Evolutionary conservation across 306 rosid genomes (phyloP), one percentile per base, ranked within the genome.

Genomic region (Quercus wislizeni): DNA sequence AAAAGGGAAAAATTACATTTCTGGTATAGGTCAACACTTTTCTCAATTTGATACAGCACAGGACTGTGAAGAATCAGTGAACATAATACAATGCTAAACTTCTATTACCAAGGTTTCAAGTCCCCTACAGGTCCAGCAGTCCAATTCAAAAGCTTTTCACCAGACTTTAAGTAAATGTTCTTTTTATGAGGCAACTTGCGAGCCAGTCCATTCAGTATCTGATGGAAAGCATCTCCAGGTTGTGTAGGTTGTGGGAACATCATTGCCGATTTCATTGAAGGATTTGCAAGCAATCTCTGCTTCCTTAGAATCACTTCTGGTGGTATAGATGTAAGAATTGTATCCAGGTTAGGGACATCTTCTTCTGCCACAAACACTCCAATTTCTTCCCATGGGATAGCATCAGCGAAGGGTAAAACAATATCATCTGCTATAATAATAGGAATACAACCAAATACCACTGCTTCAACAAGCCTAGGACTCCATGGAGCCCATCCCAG

Each of bases 401-500:
- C 99, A 78, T 95, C 99, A 2, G 99, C 99, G 71, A 95, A 95
- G 19, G 99, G 99, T 8, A 95, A 88, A 76, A 95, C 98, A 71
- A 95, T 95, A 70, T 95, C 99, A 7, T 95, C 99, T 4, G 99
- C 99, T 70, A 95, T 92, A 73, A 95, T 95, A 2, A 95, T 93
- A 9, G 99, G 99, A 65, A 95, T 95, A 93, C 99, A 95, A 49
- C 99, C 98, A 30, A 95, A 95, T 76, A 95, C 84, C 81, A 95
- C 99, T 9, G 99, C 99, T 82, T 95, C 99, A 19, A 95, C 99
- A 84, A 95, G 69, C 71, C 99, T 87, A 4, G 99, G 99, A 75
- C 99, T 95, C 99, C 99, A 95, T 2, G 99, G 99, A 59, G 99
- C 99, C 99, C 99, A 95, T 11, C 99, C 99, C 43, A 95, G 98